Conservation (phyloP, 352 stramenopile genomes). For the Peronospora farinosa region DNA sequence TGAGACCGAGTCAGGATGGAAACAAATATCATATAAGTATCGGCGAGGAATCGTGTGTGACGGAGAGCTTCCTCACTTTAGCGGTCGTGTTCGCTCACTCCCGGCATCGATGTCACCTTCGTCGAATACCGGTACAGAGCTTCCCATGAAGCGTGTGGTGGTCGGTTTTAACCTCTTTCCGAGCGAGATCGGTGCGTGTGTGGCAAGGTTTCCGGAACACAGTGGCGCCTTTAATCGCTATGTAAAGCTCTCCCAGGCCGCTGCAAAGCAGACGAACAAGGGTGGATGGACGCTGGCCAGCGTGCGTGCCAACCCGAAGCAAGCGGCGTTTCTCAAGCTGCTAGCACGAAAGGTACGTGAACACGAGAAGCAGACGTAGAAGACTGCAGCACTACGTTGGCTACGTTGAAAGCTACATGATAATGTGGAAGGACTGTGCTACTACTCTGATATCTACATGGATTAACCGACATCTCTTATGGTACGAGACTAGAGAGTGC, state of each 20-base stretch:
- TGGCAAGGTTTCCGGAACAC: slow-evolving; percentile 57
- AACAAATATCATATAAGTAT: slow-evolving; percentile 44
- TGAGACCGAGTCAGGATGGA: slow-evolving; percentile 34
- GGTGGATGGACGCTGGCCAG: slow-evolving; percentile 46
- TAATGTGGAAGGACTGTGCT: background rate
- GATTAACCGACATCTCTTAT: background rate
- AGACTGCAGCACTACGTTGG: slow-evolving; percentile 1
- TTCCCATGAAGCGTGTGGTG: slow-evolving; percentile 50
- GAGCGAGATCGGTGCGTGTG: slow-evolving; percentile 54
- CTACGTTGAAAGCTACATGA: slow-evolving; percentile 6
- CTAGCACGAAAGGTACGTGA: slow-evolving; percentile 54
- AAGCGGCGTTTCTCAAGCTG: slow-evolving; percentile 59
- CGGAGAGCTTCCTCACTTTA: slow-evolving; percentile 67
- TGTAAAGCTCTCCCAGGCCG: slow-evolving; percentile 62
- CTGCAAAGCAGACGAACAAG: slow-evolving; percentile 36
- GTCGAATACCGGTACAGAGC: background rate
- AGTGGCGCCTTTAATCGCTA: slow-evolving; percentile 67
- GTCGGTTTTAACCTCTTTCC: slow-evolving; percentile 76
- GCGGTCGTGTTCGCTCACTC: slow-evolving; percentile 43
- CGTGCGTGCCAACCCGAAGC: slow-evolving; percentile 49
- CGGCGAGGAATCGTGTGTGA: slow-evolving; percentile 60
- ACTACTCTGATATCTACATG: no score
- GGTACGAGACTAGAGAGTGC: slow-evolving; percentile 2
- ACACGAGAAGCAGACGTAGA: slow-evolving; percentile 20
- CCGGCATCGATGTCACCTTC: slow-evolving; percentile 9